Evolutionary conservation across 495 filamentous ascomycete genomes (phyloP), one percentile per base, ranked within the genome.

Genomic region (Evernia prunastri): DNA sequence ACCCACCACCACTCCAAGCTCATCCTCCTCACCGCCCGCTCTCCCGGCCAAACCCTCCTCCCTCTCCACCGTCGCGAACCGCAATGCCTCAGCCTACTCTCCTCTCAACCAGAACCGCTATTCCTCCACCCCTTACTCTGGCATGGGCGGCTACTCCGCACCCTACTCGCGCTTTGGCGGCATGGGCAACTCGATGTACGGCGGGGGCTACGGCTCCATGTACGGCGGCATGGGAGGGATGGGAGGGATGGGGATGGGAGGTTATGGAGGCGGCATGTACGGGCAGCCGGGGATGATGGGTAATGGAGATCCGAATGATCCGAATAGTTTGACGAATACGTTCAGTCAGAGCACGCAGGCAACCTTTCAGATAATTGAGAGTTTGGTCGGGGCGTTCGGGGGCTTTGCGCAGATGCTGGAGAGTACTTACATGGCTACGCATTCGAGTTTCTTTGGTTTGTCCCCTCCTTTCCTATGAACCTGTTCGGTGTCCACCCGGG

Each of bases 361-460:
- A n/a, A 97, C 95, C 2, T 99, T 99, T 72, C 94, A 97, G 81
- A 89, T 97, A 81, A 91, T 99, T 47, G 95, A 99, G 78, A 94
- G 91, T 66, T 89, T 99, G 51, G 94, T 97, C n/a, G 88, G 90
- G n/a, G 92, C 95, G 20, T 97, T 94, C 76, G 90, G 93, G 36
- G 95, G 95, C 3, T 96, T 99, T 72, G 92, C 95, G 23, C 95
- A 99, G 81, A 97, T 99, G 95, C 82, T 99, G 15, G 94, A 99
- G 77, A 97, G 93, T 75, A 97, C 95, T 15, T 99, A 96, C 70
- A 97, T 99, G 95, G 94, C 95, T n/a, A 99, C 95, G 4, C 95
- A 97, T 78, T 95, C 90, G 58, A 93, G 89, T 58, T 99, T 99
- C 77, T 97, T 97, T 73, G 94, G 93, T 97, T 85, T 73, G 89